Evolutionary conservation across 1,284 basidiomycete genomes (phyloP).

Genomic region (Ganoderma leucocontextum): DNA sequence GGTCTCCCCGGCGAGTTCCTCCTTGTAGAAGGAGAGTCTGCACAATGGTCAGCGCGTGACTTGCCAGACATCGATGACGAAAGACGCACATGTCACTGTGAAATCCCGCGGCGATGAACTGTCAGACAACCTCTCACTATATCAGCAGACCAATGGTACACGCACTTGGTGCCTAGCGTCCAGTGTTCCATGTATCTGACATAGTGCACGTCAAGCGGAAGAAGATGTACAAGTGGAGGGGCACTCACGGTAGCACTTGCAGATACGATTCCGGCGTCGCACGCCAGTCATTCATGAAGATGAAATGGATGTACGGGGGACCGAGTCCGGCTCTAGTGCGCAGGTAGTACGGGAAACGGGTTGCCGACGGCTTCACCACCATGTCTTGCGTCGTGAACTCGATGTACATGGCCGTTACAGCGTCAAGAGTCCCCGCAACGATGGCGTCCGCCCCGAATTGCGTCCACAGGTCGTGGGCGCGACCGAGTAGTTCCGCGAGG

Average conservation of each 20-base stretch:
- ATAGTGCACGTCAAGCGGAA: not conserved
- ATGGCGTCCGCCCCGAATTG: constrained; percentile 27
- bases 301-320: constrained; percentile 29
- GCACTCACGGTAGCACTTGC: constrained; percentile 28
- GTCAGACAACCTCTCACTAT: not conserved
- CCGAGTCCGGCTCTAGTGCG: constrained; percentile 28
- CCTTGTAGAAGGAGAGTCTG: constrained; percentile 31
- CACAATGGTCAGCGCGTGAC: not conserved
- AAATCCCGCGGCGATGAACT: not conserved
- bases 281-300: constrained; percentile 26
- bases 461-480: constrained; percentile 23
- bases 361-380: constrained; percentile 22
- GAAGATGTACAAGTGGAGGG: not conserved
- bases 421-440: constrained; percentile 28
- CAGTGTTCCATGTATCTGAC: constrained; percentile 31
- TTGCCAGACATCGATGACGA: not conserved
- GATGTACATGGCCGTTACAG: constrained; percentile 27
- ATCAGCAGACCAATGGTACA: constrained; percentile 6
- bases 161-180: constrained; percentile 29
- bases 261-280: constrained; percentile 25
- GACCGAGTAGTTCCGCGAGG: constrained; percentile 20
- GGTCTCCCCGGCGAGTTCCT: constrained; percentile 24
- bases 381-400: constrained; percentile 25
- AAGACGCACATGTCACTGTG: constrained; percentile 18
- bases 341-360: constrained; percentile 28